Evolutionary conservation across 176 grass and related monocot genomes (phyloP).

Genomic region (Lolium perenne): DNA sequence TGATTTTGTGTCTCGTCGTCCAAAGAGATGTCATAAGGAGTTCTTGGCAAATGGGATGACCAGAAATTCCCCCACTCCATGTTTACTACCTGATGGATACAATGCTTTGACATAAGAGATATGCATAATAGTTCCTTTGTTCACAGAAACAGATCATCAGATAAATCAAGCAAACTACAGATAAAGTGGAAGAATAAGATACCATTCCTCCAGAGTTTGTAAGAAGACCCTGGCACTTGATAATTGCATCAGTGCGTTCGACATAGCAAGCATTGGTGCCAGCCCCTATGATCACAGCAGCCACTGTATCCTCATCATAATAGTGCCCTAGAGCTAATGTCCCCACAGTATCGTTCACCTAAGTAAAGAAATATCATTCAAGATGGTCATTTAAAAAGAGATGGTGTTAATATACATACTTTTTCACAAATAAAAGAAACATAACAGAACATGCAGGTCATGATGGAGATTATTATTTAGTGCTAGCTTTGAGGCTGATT

Average conservation of each 20-base stretch:
- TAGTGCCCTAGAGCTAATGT: conserved; percentile 95
- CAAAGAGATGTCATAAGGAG: conserved; percentile 77
- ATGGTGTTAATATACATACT: not conserved
- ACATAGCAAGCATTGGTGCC: conserved; percentile 97
- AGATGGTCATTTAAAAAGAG: conserved; percentile 21
- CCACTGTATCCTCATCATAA: conserved; percentile 83
- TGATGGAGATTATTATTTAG: not conserved
- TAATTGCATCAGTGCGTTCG: conserved; percentile 92
- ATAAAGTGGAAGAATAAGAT: conserved; percentile 53
- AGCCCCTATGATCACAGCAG: conserved; percentile 86
- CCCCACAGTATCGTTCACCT: conserved; percentile 97
- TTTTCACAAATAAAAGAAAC: conserved; percentile 13
- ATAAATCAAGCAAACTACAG: conserved; percentile 26
- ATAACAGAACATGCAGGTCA: conserved; percentile 9
- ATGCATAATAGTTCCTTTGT: not conserved
- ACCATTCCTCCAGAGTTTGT: conserved; percentile 93
- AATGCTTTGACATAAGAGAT: conserved; percentile 25
- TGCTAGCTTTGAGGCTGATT: not conserved
- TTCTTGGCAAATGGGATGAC: conserved; percentile 93
- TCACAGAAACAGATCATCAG: not conserved
- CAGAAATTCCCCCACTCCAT: conserved; percentile 99
- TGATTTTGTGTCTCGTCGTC: conserved; percentile 82
- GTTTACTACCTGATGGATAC: conserved; percentile 77
- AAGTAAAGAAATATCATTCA: conserved; percentile 32
- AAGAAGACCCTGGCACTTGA: conserved; percentile 89